Conservation (phyloP, 106 monocot genomes). For the Platanthera guangdongensis region DNA sequence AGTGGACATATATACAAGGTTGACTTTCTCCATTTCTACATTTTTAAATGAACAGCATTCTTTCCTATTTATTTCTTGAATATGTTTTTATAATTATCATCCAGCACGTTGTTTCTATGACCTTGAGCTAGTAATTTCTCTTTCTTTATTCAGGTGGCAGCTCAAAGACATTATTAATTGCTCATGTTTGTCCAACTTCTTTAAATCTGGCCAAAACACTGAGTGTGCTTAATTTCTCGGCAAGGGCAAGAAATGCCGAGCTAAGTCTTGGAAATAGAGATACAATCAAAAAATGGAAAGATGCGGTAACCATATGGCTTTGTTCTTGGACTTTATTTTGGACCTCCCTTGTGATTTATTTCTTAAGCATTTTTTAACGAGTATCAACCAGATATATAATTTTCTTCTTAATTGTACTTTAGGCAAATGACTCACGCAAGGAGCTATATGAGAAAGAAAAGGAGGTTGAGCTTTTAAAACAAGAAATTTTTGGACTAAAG, state of each 20-base stretch:
- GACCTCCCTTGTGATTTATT: neutral
- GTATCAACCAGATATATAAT: neutral
- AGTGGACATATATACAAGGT: too few relatives aligned
- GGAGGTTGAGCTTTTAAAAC: conserved; percentile 51
- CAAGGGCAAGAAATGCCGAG: conserved; percentile 83
- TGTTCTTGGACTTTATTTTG: conserved; percentile 1
- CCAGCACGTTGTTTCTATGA: neutral
- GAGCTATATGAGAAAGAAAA: conserved; percentile 92
- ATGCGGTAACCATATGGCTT: conserved; percentile 46
- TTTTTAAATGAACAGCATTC: neutral
- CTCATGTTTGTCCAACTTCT: conserved; percentile 67
- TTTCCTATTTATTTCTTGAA: neutral
- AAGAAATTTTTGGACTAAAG: conserved; percentile 54
- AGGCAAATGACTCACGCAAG: conserved; percentile 92
- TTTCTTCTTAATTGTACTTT: conserved; percentile 12
- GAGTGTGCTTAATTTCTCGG: conserved; percentile 66
- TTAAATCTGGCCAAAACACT: conserved; percentile 61
- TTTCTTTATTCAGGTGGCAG: conserved; percentile 43
- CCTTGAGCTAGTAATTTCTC: neutral
- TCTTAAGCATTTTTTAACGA: conserved; percentile 1
- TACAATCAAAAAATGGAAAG: conserved; percentile 96
- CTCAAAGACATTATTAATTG: conserved; percentile 84
- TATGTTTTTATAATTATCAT: conserved; percentile 2
- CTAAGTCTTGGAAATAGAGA: conserved; percentile 89
- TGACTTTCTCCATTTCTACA: too few relatives aligned